A percentile compares a stretch with the other conserved stretches of the same genome.
phyloP scores from a whole-genome alignment of 176 grass and related monocot species.

The Canna indica region DNA sequence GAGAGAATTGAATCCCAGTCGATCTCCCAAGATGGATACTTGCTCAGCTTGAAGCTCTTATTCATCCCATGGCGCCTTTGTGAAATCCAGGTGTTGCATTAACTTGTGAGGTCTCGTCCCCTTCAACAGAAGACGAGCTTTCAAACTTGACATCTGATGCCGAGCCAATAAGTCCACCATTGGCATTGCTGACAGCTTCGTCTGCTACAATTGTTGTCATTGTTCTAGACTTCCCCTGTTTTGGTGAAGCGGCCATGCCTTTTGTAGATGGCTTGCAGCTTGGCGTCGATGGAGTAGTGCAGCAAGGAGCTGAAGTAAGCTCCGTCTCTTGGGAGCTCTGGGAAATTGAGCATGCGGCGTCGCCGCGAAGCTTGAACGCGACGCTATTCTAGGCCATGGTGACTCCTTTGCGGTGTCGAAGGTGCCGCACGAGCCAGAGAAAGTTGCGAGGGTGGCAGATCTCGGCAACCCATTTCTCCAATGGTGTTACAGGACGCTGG shows the following conservation, averaged over 20 bases:
- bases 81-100: constrained; percentile 47
- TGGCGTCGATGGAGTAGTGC: constrained; percentile 42
- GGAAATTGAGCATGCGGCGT: constrained; percentile 66
- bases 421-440: constrained; percentile 34
- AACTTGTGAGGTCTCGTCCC: constrained; percentile 13
- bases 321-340: constrained; percentile 37
- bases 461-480: constrained; percentile 79
- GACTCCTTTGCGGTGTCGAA: constrained; percentile 6
- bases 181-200: too few species aligned
- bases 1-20: constrained; percentile 87
- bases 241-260: constrained; percentile 6
- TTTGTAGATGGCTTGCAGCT: constrained; percentile 50
- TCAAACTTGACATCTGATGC: constrained; percentile 11
- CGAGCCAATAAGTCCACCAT: neutral
- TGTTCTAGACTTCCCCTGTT: neutral
- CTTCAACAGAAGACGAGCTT: constrained; percentile 8
- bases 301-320: constrained; percentile 41
- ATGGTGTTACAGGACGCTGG: constrained; percentile 60
- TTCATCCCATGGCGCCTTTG: constrained; percentile 83
- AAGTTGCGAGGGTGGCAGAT: constrained; percentile 65
- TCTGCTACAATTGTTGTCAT: neutral
- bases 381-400: constrained; percentile 44
- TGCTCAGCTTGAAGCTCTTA: constrained; percentile 42
- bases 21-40: constrained; percentile 89
- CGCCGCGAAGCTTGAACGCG: constrained; percentile 52